phyloP scores from a whole-genome alignment of 192 early-diverging fungal genomes.

The Chytriomyces hyalinus region DNA sequence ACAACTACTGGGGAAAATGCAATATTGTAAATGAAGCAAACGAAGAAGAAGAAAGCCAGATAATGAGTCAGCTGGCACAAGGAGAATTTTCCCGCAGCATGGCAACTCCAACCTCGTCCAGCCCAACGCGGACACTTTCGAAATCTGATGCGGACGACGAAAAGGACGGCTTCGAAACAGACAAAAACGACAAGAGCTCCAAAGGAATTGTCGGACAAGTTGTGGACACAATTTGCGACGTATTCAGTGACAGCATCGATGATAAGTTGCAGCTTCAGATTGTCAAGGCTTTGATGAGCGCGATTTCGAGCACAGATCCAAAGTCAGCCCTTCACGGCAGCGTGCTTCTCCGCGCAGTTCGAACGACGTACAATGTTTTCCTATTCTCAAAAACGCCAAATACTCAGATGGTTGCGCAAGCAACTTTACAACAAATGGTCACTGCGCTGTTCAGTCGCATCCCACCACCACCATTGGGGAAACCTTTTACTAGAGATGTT shows the following conservation, averaged over 20 bases:
- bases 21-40: slow-evolving; percentile 30
- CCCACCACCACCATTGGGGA: background rate
- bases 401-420: slow-evolving; percentile 88
- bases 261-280: slow-evolving; percentile 91
- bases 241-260: slow-evolving; percentile 75
- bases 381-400: slow-evolving; percentile 71
- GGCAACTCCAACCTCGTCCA: background rate
- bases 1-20: slow-evolving; percentile 59
- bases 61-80: background rate
- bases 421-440: slow-evolving; percentile 88
- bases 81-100: background rate
- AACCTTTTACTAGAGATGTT: slow-evolving; percentile 1
- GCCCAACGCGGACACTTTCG: background rate
- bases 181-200: slow-evolving; percentile 37
- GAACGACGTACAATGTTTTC: slow-evolving; percentile 89
- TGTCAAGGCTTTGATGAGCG: slow-evolving; percentile 85
- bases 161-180: slow-evolving; percentile 27
- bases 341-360: slow-evolving; percentile 76
- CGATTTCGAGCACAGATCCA: slow-evolving; percentile 70
- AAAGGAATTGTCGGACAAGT: slow-evolving; percentile 65
- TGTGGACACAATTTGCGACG: slow-evolving; percentile 77
- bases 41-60: slow-evolving; percentile 36
- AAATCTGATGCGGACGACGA: slow-evolving; percentile 35
- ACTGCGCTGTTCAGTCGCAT: slow-evolving; percentile 76
- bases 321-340: slow-evolving; percentile 70